Evolutionary conservation across 352 stramenopile species (phyloP), one percentile per base, ranked within the genome.

Genomic region (Pythium sp.): DNA sequence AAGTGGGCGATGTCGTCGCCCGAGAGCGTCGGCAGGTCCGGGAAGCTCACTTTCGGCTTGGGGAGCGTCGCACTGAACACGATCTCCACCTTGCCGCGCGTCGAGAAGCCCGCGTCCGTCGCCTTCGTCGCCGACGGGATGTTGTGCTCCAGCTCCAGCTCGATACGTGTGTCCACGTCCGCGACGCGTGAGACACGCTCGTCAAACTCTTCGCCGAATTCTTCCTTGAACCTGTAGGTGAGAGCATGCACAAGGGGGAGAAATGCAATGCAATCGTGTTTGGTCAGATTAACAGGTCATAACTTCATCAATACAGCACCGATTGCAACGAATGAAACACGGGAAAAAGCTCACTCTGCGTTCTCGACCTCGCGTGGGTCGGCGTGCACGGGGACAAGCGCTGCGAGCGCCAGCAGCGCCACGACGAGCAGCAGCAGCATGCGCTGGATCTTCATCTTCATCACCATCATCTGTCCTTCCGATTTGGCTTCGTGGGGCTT

Each of bases 201-300:
- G 26, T 86, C 79, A n/a, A 86, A 88, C 26, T 89, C 79, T 57
- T 90, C 80, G 34, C 80, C 80, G 58, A 90, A 89, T 55, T 91
- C 82, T 55, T 90, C 82, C 59, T 82, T 80, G 63, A 87, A 78
- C 73, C 84, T 92, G 61, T 8, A 36, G 26, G 18, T 67, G n/a
- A 24, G n/a, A 58, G 56, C 11, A 9, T 28, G 36, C 18, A 26
- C n/a, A 57, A 22, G 38, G 14, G 24, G 34, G 67, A 30, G 47
- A 15, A 3, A 20, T 63, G 43, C 15, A 49, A 49, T 49, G 14
- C 41, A n/a, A n/a, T 20, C 15, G 41, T n/a, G 41, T n/a, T 47
- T 65, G 43, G 6, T 26, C 24, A 43, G 59, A 61, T 28, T n/a
- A 22, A 53, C 38, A 26, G 22, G 24, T n/a, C 26, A 22, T 38